Base-by-base conservation (phyloP, 140 eudicot genomes). In the Anethum foeniculum region DNA sequence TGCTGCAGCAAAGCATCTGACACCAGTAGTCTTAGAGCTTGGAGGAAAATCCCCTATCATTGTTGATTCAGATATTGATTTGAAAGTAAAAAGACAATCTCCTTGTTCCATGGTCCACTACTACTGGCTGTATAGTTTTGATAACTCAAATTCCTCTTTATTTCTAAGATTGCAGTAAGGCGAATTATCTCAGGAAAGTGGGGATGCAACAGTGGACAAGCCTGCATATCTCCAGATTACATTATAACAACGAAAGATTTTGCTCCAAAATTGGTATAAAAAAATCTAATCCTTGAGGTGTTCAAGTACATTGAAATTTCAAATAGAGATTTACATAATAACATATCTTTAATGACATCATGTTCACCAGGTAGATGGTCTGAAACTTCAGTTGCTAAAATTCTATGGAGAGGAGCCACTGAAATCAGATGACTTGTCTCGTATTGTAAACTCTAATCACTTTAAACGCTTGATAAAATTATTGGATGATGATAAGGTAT, bases 31-130 rank as follows among this genome's bases (percentile, higher is more conserved):
- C 38, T 88, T 95, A 88, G 99, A 95, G 88, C 99, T 95, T 75
- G 99, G 99, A 79, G 99, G 99, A 84, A 95, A 95, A 91, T 92
- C 88, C 74, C 99, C 99, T 67, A 90, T 80, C 23, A 78, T 95
- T 62, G 99, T 95, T 81, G 98, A 95, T 84, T 87, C 97, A 14
- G 71, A 90, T 80, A 84, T 88, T 12, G 85, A 95, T 83, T 69
- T 92, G 69, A 75, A 89, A 58, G 99, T 95, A 89, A 77, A 64
- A 21, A 75, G 44, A 44, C 4, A 38, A 25, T 32, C 78, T 75
- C 25, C n/a, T 25, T 71, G 71, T 30, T 77, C 11, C 23, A 79
- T 9, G 46, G 46, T 41, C n/a, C 68, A 39, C 78, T 41, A n/a
- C 11, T 79, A 77, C 47, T 43, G 48, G 72, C 82, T 78, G 74